These are phyloP conservation scores for Phytopythium mirpurense DNA, from an alignment of 352 stramenopile genomes.

Conservation along the genomic window DNA sequence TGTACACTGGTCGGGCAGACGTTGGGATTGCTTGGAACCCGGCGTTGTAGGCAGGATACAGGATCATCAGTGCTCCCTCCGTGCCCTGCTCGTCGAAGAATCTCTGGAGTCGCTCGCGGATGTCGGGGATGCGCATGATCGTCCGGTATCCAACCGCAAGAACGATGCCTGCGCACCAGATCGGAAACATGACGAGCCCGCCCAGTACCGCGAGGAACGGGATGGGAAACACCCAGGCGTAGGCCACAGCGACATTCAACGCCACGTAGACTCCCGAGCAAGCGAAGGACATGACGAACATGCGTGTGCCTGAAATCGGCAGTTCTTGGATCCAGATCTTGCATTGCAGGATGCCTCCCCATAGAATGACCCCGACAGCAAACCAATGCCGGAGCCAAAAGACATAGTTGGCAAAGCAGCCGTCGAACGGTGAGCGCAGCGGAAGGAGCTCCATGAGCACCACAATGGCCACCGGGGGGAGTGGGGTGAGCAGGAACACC, in stretches of 20 bases:
- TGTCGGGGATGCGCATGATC: conserved; percentile 9
- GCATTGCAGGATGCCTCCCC: conserved; percentile 10
- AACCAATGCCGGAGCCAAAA: conserved; percentile 24
- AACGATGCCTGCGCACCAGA: conserved; percentile 11
- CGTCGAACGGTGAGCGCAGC: conserved; percentile 9
- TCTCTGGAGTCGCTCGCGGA: conserved; percentile 12
- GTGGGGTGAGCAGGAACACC: conserved; percentile 12
- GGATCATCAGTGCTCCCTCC: conserved; percentile 19
- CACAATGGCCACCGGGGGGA: conserved; percentile 12
- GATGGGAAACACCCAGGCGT: conserved; percentile 28
- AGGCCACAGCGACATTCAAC: conserved; percentile 14
- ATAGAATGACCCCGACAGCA: conserved; percentile 7
- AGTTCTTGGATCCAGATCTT: conserved; percentile 25
- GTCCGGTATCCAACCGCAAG: conserved; percentile 13
- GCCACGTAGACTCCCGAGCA: conserved; percentile 11
- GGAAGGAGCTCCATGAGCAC: conserved; percentile 13
- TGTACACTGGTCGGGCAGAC: conserved; percentile 14
- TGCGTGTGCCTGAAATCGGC: conserved; percentile 10
- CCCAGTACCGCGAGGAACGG: conserved; percentile 27
- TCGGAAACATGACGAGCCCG: conserved; percentile 16
- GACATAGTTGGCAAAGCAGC: conserved; percentile 16
- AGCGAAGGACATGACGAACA: conserved; percentile 9
- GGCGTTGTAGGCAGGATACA: conserved; percentile 32
- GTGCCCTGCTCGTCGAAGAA: conserved; percentile 14
- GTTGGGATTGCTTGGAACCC: conserved; percentile 16